Evolutionary conservation across 1,284 basidiomycete species (phyloP).

Genomic region (Schizophyllum amplum): DNA sequence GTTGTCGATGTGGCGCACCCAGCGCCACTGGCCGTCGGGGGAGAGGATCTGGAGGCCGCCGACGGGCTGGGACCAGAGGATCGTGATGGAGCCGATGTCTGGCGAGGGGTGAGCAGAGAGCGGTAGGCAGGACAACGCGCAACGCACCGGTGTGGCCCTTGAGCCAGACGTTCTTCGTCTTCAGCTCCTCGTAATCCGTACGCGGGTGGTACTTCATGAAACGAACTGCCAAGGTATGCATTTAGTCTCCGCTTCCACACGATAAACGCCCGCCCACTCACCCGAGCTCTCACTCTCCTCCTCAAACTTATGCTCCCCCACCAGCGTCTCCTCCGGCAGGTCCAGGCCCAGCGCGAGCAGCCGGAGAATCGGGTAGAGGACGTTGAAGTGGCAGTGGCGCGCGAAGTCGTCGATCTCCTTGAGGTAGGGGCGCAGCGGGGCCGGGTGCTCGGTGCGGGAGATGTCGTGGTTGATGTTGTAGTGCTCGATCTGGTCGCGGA

Average conservation of each 20-base stretch:
- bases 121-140: not conserved
- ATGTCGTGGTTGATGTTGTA: slow-evolving; percentile 44
- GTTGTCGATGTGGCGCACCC: slow-evolving; percentile 44
- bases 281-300: slow-evolving; percentile 37
- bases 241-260: not conserved
- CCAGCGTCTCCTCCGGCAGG: slow-evolving; percentile 48
- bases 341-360: slow-evolving; percentile 51
- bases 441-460: slow-evolving; percentile 36
- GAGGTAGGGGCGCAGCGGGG: slow-evolving; percentile 42
- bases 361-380: slow-evolving; percentile 44
- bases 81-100: slow-evolving; percentile 52
- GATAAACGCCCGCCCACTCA: slow-evolving; percentile 15
- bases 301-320: slow-evolving; percentile 42
- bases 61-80: slow-evolving; percentile 50
- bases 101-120: slow-evolving; percentile 8
- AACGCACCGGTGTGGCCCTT: slow-evolving; percentile 51
- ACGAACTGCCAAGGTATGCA: slow-evolving; percentile 25
- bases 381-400: slow-evolving; percentile 40
- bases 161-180: slow-evolving; percentile 47
- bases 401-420: slow-evolving; percentile 50
- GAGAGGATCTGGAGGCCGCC: slow-evolving; percentile 40
- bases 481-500: slow-evolving; percentile 49
- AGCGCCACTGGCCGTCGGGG: slow-evolving; percentile 39
- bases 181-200: not conserved
- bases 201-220: slow-evolving; percentile 46